Percentiles rank a stretch among this genome's conserved stretches.
phyloP scores from a whole-genome alignment of 768 basidiomycete genomes.

The Piloderma croceum region DNA sequence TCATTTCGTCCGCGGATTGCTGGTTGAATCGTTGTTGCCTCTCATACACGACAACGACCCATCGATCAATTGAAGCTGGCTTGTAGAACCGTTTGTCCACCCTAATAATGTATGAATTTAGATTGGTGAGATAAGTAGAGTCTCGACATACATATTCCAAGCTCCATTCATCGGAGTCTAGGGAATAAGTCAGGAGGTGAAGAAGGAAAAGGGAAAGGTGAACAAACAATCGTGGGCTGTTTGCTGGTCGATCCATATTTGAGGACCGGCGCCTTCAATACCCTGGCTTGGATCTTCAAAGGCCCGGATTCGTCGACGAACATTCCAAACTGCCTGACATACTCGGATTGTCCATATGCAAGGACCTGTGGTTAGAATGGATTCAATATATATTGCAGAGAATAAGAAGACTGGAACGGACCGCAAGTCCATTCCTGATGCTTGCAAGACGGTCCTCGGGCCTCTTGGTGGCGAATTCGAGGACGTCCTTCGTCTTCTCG shows the following conservation, averaged over 20 bases:
- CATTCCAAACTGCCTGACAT: constrained; percentile 71
- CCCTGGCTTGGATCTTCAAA: constrained; percentile 53
- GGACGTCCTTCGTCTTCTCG: constrained; percentile 56
- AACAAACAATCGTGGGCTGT: constrained; percentile 52
- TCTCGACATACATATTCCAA: constrained; percentile 65
- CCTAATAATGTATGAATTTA: constrained; percentile 33
- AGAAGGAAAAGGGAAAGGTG: too few species aligned
- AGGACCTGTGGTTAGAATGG: constrained; percentile 37
- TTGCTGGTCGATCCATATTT: constrained; percentile 57
- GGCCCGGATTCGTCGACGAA: constrained; percentile 46
- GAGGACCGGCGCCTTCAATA: constrained; percentile 59
- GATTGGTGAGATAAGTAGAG: constrained; percentile 3
- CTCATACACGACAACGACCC: constrained; percentile 68
- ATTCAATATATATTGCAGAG: background rate
- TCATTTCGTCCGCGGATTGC: constrained; percentile 47
- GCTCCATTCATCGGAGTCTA: constrained; percentile 60
- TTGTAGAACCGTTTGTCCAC: constrained; percentile 66
- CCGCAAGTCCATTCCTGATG: constrained; percentile 50
- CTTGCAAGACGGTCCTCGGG: constrained; percentile 52
- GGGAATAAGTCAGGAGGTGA: constrained; percentile 7
- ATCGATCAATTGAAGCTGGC: constrained; percentile 47
- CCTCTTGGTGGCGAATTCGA: constrained; percentile 62
- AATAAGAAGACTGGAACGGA: constrained; percentile 19
- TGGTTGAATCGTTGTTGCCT: constrained; percentile 49
- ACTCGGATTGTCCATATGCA: constrained; percentile 69